Evolutionary conservation across 1,139 yeast genomes (phyloP), one percentile per base, ranked within the genome.

Genomic region (Debaryomyces singareniensis): DNA sequence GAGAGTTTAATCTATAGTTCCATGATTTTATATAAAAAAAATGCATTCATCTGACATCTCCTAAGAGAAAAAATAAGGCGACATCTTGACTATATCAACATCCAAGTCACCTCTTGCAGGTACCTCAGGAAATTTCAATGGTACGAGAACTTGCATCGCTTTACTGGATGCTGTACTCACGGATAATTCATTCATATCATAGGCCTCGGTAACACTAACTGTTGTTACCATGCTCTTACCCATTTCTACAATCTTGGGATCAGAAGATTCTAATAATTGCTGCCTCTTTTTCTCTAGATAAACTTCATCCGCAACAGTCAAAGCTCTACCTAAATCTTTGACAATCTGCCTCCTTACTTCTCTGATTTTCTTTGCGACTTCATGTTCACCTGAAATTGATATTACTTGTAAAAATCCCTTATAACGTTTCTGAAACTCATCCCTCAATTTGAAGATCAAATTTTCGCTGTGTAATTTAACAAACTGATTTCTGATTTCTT

Each of bases 51-150:
- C n/a, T n/a, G n/a, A n/a, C 21, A 9, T 9, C n/a, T 18, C 11
- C 41, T 45, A 68, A 27, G 73, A 61, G 58, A 91, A 91, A 67
- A 91, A 91, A 57, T 91, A 91, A 29, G 71, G 70, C 36, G 95
- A 84, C 28, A 78, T 71, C 45, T 71, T 71, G 32, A 91, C 80
- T 37, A 71, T 72, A 27, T 64, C 59, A 26, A 91, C 94, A 49
- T 89, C 94, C 48, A 89, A 85, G 20, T 77, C 78, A 27, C 96
- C 98, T 55, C 75, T 82, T 31, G 70, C 61, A 10, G 97, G 97
- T 25, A 87, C 74, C 1, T 66, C 69, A 1, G 95, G 94, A 43
- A 89, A 68, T 30, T 55, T 58, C 40, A 89, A 62, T 13, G 94
- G 95, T 6, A 75, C 77, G 36, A 68, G 53, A 4, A 66, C 49